Percentiles rank a stretch among this genome's conserved stretches.
Evolutionary conservation across 2,329 filamentous ascomycete species (phyloP).

Genomic region (Penicillium sp.): DNA sequence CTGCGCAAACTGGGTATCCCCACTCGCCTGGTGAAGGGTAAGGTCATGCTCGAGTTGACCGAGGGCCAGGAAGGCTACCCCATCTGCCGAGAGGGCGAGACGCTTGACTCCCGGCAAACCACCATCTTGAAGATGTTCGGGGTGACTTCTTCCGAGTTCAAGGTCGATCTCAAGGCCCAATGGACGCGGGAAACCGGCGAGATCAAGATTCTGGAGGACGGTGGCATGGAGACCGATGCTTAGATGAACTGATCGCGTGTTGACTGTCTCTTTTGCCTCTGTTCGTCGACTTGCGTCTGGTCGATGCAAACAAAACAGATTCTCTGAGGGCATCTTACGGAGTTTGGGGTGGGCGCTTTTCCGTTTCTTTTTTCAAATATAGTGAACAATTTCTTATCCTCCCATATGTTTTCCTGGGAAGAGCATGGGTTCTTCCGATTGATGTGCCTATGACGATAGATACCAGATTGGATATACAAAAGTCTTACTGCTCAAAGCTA

Average conservation of each 20-base stretch:
- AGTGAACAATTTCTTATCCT: slow-evolving; percentile 23
- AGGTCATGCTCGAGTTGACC: slow-evolving; percentile 69
- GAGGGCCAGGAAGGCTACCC: slow-evolving; percentile 59
- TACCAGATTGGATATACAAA: slow-evolving; percentile 31
- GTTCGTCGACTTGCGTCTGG: slow-evolving; percentile 18
- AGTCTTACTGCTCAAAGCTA: slow-evolving; percentile 1
- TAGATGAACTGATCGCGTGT: slow-evolving; percentile 19
- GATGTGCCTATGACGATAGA: slow-evolving; percentile 38
- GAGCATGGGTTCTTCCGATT: slow-evolving; percentile 24
- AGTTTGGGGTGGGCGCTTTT: slow-evolving; percentile 39
- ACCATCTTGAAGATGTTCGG: slow-evolving; percentile 92
- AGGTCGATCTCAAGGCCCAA: slow-evolving; percentile 73
- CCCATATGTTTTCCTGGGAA: slow-evolving; percentile 17
- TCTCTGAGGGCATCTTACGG: slow-evolving; percentile 39
- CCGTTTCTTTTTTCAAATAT: slow-evolving; percentile 27
- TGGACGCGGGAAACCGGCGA: slow-evolving; percentile 45
- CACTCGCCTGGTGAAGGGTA: slow-evolving; percentile 83
- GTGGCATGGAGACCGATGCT: slow-evolving; percentile 47
- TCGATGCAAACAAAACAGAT: slow-evolving; percentile 26
- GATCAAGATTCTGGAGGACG: slow-evolving; percentile 43
- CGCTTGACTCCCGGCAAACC: slow-evolving; percentile 87
- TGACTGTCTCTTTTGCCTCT: slow-evolving; percentile 15
- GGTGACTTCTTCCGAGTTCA: slow-evolving; percentile 87
- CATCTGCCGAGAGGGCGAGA: slow-evolving; percentile 82
- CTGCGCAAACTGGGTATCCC: slow-evolving; percentile 87